Evolutionary conservation across 2,329 filamentous ascomycete species (phyloP).

Genomic region (Sporothrix protearum): DNA sequence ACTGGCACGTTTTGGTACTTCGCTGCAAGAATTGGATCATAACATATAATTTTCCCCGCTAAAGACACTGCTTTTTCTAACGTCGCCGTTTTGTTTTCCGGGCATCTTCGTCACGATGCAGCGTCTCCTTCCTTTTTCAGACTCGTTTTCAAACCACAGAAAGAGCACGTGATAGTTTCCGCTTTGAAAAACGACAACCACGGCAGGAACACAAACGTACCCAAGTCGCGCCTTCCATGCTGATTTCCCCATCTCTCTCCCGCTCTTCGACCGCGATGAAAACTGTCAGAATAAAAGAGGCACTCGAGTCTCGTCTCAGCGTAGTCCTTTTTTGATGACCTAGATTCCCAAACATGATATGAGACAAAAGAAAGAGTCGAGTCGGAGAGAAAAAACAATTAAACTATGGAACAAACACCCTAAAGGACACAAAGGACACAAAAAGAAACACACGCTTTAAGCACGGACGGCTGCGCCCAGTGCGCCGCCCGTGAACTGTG

Average conservation of each 20-base stretch:
- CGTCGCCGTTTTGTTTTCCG: background rate
- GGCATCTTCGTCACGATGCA: constrained; percentile 6
- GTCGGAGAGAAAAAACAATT: background rate
- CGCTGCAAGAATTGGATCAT: background rate
- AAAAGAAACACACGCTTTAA: constrained; percentile 36
- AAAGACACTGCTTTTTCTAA: constrained; percentile 5
- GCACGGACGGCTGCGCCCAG: constrained; percentile 65
- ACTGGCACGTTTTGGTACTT: background rate
- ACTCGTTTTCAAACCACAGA: background rate
- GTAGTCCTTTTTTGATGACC: constrained; percentile 6
- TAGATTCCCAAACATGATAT: constrained; percentile 6
- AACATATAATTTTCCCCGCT: background rate
- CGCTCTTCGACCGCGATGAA: background rate
- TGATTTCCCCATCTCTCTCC: background rate
- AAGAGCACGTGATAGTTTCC: background rate
- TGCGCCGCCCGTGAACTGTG: constrained; percentile 78
- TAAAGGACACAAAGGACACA: background rate
- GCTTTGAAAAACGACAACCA: background rate
- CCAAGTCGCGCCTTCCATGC: constrained; percentile 1
- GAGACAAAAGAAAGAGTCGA: background rate
- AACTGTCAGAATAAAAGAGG: background rate
- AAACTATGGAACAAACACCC: constrained; percentile 10
- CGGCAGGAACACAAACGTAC: background rate
- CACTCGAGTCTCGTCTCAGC: background rate
- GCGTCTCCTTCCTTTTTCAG: background rate